phyloP scores from a whole-genome alignment of 2,329 filamentous ascomycete species.

The Chalaropsis thielavioides region DNA sequence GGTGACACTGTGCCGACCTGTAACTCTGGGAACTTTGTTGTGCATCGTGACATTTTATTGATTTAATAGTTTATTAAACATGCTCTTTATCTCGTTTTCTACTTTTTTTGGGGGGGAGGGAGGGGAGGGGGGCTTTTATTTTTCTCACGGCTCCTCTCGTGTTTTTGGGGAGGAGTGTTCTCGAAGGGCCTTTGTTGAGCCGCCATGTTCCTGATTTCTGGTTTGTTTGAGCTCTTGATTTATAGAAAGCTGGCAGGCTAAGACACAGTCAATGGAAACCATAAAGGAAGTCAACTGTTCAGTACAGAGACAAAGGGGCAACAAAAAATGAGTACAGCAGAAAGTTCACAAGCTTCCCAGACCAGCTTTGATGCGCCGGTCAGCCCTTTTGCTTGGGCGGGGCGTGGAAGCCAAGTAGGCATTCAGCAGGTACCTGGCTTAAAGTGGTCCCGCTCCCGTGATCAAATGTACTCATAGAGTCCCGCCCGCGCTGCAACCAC shows the following conservation, averaged over 20 bases:
- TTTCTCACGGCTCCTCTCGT: neutral
- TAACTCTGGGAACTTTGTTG: neutral
- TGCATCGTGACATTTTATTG: neutral
- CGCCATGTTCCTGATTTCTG: neutral
- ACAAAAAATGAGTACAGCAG: neutral
- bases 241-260: neutral
- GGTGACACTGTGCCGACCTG: neutral
- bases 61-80: neutral
- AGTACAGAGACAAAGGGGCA: neutral
- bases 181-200: conserved; percentile 5
- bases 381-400: neutral
- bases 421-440: neutral
- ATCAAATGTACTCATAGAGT: neutral
- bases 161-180: neutral
- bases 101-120: neutral
- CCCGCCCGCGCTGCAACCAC: too few species aligned
- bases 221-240: neutral
- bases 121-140: neutral
- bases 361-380: neutral
- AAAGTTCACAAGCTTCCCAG: neutral
- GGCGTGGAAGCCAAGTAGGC: neutral
- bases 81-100: neutral
- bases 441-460: neutral
- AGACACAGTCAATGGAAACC: too few species aligned
- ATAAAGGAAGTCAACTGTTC: too few species aligned